Base-by-base conservation (phyloP, 768 basidiomycete genomes). In the Rhodotorula sphaerocarpa region DNA sequence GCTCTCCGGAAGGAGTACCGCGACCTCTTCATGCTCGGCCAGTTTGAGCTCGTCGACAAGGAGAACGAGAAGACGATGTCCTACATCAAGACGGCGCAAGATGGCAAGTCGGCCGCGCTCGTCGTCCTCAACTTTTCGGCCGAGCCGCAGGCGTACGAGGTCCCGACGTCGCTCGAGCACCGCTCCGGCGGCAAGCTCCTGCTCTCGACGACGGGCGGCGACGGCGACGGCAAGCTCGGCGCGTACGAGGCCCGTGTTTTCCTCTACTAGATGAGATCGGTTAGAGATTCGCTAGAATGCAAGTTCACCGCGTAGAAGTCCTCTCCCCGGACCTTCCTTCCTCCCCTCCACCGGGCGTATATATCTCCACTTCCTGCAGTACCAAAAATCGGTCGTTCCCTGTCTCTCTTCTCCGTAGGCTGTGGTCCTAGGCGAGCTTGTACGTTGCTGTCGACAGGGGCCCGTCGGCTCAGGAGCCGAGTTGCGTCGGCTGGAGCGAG, bases 11-110 rank as follows among this genome's bases (percentile, higher is more conserved):
- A 85, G 67, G 72, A 77, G 25, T 71, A 83, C 61, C 77, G 79
- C 23, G 78, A 82, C 28, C 70, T 85, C 67, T 83, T 86, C 58
- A 78, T 82, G 5, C 83, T 83, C 70, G 86, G 86, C 21, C 78
- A 80, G 43, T 88, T 86, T 69, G 69, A 72, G 10, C 78, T 82
- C 39, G 71, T 84, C 7, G 77, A 80, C 12, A 71, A 75, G 1
- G 71, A 71, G 0, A 76, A 86, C 70, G 77, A 81, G 31, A 68
- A 79, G 31, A 78, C 83, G 27, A 83, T 86, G 57, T 81, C 81
- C 0, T 86, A 81, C 70, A 77, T 74, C 1, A 79, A 83, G 28
- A 73, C 55, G 2, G 41, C 55, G 28, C 28, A 74, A 5, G 67
- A 81, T 12, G 77, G 74, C 0, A 57, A 66, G 6, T 57, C 50